Base-by-base conservation (phyloP, 306 rosid species). In the Erythrophleum fordii region DNA sequence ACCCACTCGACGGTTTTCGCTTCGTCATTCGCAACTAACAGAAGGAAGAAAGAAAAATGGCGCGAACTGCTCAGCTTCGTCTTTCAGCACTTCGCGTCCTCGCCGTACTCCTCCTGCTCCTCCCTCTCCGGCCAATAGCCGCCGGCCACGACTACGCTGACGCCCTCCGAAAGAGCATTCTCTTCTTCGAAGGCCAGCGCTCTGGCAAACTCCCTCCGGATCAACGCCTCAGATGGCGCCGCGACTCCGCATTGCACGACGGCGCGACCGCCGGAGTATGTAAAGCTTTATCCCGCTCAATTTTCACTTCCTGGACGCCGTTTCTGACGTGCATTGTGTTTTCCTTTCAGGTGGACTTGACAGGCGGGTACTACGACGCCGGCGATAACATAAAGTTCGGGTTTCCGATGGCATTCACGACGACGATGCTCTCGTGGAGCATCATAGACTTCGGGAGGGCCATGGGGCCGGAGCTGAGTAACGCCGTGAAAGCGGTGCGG, bases 111-210 rank as follows among this genome's bases (percentile, higher is more conserved):
- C 72, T 90, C 49, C 84, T 90, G 5, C 86, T 87, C 72, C 77
- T 86, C 44, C 79, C 81, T 44, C 67, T 65, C 56, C 87, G 20
- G 1, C 78, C 87, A 5, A 67, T 9, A 68, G 0, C 85, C 53
- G 83, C 87, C 34, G 77, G 69, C 68, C 98, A 93, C 45, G 84
- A 95, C 91, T 95, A 95, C 87, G 78, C 53, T 55, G 96, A 93
- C 58, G 98, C 99, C 35, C 93, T 95, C 72, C 88, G 75, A 34
- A 95, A 95, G 83, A 85, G 98, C 89, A 93, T 95, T 26, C 97
- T 95, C 86, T 95, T 93, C 89, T 95, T 93, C 78, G 99, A 95
- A 82, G 99, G 99, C 90, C 99, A 95, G n/a, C 99, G 99, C 62
- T 95, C 99, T 7, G 99, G 99, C 0, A 87, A 42, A 53, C 93